A percentile compares a stretch with the other conserved stretches of the same genome.
Evolutionary conservation across 164 flowering plant genomes (phyloP).

Genomic region (Chimonanthus salicifolius): DNA sequence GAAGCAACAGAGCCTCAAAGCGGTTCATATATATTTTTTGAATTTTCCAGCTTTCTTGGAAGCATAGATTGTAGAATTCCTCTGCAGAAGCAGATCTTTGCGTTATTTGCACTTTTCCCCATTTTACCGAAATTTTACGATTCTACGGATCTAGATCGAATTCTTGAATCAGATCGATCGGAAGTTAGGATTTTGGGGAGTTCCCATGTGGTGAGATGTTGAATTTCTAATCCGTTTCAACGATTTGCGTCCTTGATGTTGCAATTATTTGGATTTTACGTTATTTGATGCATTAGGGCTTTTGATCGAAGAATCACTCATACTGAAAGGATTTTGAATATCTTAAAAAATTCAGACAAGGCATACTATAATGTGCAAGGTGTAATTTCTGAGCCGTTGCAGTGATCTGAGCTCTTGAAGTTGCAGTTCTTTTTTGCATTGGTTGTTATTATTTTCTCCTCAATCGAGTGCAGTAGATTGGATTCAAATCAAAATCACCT

Average conservation of each 20-base stretch:
- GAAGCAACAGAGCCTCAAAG: too few relatives aligned
- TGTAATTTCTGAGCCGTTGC: neutral
- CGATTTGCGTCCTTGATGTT: neutral
- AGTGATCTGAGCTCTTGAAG: neutral
- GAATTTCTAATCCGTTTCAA: neutral
- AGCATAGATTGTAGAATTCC: too few relatives aligned
- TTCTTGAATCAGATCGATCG: neutral
- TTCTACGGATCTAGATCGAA: slow-evolving; percentile 7
- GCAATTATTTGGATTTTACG: neutral
- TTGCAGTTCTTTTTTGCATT: neutral
- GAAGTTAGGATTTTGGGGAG: too few relatives aligned
- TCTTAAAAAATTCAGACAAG: too few relatives aligned
- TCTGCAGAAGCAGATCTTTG: too few relatives aligned
- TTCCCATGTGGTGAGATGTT: neutral
- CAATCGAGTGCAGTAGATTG: neutral
- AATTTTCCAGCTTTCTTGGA: too few relatives aligned
- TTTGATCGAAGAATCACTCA: too few relatives aligned
- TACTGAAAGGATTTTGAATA: too few relatives aligned
- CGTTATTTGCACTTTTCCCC: too few relatives aligned
- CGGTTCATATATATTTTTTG: too few relatives aligned
- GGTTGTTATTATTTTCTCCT: neutral
- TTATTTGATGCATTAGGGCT: too few relatives aligned
- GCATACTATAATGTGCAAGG: neutral
- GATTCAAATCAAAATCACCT: neutral
- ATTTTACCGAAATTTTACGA: neutral